Percentiles rank a stretch among this genome's conserved stretches.
phyloP scores from a whole-genome alignment of 2,329 filamentous ascomycete genomes.

The Lachnellula occidentalis region DNA sequence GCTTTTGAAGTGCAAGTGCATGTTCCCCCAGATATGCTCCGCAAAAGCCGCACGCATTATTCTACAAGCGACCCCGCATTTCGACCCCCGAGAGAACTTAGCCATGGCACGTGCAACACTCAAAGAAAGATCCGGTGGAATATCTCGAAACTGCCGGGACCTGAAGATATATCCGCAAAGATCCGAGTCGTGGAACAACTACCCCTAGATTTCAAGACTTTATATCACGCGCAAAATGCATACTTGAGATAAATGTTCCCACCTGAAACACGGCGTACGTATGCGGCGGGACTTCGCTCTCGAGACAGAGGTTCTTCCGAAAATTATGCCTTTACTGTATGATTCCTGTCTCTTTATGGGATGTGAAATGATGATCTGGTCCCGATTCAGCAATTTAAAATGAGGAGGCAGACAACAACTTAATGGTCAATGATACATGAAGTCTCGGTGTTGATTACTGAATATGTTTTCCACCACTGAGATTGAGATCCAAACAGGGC shows the following conservation, averaged over 20 bases:
- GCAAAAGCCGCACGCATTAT: no score
- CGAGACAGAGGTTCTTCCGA: no score
- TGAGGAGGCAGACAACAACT: neutral
- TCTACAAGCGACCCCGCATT: no score
- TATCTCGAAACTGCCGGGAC: no score
- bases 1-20: no score
- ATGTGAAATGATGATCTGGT: neutral
- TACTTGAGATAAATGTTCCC: neutral
- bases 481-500: neutral
- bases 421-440: neutral
- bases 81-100: no score
- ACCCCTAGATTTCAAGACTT: neutral
- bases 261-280: neutral
- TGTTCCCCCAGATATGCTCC: no score
- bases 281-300: neutral
- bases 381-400: neutral
- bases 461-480: neutral
- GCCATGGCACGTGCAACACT: neutral
- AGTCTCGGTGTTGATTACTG: neutral
- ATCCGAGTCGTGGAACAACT: neutral
- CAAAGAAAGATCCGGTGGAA: neutral
- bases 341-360: neutral
- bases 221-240: neutral
- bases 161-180: no score
- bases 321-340: neutral